Conservation (phyloP, 2,329 filamentous ascomycete genomes). For the Hymenotorrendiella dingleyae region DNA sequence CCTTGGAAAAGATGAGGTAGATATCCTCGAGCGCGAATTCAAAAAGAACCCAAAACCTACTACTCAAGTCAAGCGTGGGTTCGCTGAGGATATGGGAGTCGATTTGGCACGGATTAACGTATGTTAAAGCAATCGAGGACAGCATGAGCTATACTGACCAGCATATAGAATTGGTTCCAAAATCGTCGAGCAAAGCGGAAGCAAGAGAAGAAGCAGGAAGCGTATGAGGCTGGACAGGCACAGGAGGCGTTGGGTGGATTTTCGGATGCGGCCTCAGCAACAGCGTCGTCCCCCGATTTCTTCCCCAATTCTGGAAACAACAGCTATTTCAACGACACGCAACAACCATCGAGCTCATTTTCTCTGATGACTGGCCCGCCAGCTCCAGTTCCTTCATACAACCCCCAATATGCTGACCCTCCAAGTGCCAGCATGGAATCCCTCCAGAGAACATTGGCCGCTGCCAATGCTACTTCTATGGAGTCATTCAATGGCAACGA, state of each 20-base stretch:
- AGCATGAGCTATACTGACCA: constrained; percentile 25
- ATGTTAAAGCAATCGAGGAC: constrained; percentile 39
- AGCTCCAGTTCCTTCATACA: constrained; percentile 22
- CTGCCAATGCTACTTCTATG: constrained; percentile 14
- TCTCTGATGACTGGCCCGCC: constrained; percentile 18
- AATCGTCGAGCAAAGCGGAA: constrained; percentile 49
- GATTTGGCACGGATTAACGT: constrained; percentile 61
- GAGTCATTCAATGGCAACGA: constrained; percentile 14
- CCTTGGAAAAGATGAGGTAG: constrained; percentile 53
- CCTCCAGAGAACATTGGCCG: constrained; percentile 24
- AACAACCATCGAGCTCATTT: constrained; percentile 14
- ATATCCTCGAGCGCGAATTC: constrained; percentile 55
- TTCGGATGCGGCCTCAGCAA: too few species aligned
- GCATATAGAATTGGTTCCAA: constrained; percentile 61
- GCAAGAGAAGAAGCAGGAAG: constrained; percentile 53
- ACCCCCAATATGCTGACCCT: constrained; percentile 26
- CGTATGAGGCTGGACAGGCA: constrained; percentile 40
- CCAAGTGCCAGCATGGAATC: constrained; percentile 25
- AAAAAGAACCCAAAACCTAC: constrained; percentile 59
- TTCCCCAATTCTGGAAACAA: constrained; percentile 15
- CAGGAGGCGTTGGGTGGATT: constrained; percentile 22
- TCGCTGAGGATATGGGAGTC: constrained; percentile 57
- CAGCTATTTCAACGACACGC: constrained; percentile 15
- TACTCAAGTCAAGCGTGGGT: constrained; percentile 53
- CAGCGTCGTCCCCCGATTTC: constrained; percentile 25